Evolutionary conservation across 257 asterid genomes (phyloP).

Genomic region (Solanum dulcamara): DNA sequence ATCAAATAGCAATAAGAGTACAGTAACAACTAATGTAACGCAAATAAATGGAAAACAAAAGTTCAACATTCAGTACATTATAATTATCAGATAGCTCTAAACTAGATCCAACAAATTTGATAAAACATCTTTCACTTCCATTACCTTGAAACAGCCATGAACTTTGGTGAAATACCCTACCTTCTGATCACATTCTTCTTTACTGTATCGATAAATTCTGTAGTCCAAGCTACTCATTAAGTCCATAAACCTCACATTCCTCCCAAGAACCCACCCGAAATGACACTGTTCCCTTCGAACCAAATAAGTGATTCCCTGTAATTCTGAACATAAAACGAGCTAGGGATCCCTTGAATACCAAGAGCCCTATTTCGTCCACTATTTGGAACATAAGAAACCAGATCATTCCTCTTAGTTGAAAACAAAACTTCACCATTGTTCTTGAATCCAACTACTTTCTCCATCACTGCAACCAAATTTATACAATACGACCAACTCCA

Average conservation of each 20-base stretch:
- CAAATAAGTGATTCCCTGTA: constrained; percentile 34
- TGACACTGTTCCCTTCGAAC: constrained; percentile 6
- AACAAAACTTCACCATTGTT: constrained; percentile 31
- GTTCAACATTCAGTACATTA: neutral
- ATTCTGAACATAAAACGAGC: constrained; percentile 15
- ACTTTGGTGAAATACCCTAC: neutral
- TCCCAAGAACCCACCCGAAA: neutral
- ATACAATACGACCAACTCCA: constrained; percentile 40
- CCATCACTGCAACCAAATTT: constrained; percentile 5
- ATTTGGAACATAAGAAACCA: constrained; percentile 24
- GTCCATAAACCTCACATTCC: neutral
- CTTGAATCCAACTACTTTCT: constrained; percentile 27
- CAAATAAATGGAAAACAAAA: neutral
- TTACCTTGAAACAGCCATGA: neutral
- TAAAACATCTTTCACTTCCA: neutral
- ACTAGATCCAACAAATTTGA: too few species aligned
- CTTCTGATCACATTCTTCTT: neutral
- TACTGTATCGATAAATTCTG: neutral
- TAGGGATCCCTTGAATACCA: constrained; percentile 30
- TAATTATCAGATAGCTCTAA: neutral
- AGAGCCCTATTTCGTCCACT: neutral
- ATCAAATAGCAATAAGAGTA: neutral
- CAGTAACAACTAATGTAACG: neutral
- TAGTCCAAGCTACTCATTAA: neutral
- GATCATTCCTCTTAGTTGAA: constrained; percentile 2